Evolutionary conservation across 495 filamentous ascomycete species (phyloP).

Genomic region (Chaetomium cochliodes): DNA sequence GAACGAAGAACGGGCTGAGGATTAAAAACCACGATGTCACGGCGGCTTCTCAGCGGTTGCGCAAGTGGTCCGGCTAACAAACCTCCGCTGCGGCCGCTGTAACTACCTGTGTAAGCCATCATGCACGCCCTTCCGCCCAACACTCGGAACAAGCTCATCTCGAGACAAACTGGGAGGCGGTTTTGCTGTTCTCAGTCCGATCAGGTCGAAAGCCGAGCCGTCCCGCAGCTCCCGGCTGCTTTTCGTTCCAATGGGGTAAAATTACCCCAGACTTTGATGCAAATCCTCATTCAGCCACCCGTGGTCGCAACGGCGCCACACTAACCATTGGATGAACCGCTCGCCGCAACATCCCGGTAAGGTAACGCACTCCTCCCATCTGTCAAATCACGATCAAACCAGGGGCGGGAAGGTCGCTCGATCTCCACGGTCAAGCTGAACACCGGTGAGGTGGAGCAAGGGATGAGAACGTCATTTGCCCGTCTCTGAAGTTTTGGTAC

Average conservation of each 20-base stretch:
- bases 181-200: background rate
- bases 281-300: slow-evolving; percentile 28
- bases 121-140: slow-evolving; percentile 4
- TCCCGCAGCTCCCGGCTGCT: slow-evolving; percentile 24
- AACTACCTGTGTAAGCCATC: too few species aligned
- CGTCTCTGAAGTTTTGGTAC: background rate
- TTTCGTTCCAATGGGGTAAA: background rate
- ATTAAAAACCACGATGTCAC: slow-evolving; percentile 25
- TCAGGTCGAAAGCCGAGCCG: slow-evolving; percentile 31
- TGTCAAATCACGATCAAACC: slow-evolving; percentile 22
- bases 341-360: slow-evolving; percentile 20
- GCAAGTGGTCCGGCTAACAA: slow-evolving; percentile 10
- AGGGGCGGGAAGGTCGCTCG: background rate
- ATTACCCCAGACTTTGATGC: slow-evolving; percentile 20
- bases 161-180: background rate
- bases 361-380: slow-evolving; percentile 19
- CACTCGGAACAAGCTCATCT: background rate
- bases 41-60: slow-evolving; percentile 19
- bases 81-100: slow-evolving; percentile 15
- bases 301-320: slow-evolving; percentile 15
- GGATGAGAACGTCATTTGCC: background rate
- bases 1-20: slow-evolving; percentile 6
- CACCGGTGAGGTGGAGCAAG: background rate
- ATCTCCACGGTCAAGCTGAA: background rate
- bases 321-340: slow-evolving; percentile 30